These are phyloP conservation scores for Camillea tinctor DNA, from an alignment of 2,329 filamentous ascomycete species.

Conservation along the genomic window DNA sequence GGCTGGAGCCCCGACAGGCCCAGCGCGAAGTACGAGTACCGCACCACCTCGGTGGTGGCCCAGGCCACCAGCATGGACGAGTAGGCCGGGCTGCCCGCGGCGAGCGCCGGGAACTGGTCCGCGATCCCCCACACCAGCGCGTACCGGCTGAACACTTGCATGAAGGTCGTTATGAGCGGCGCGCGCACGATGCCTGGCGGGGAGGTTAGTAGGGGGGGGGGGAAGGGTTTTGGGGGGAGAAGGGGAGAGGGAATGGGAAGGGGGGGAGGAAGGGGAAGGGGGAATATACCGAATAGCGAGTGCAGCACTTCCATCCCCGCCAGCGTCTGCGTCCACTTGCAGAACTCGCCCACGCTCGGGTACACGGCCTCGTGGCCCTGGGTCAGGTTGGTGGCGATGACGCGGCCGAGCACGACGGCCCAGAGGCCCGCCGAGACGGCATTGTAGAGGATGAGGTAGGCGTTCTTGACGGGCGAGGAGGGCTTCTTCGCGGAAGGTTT, in stretches of 20 bases:
- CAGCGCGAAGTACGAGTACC: slow-evolving; percentile 88
- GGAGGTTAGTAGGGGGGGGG: not conserved
- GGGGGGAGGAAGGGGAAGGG: not conserved
- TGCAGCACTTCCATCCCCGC: slow-evolving; percentile 84
- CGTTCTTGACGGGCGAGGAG: slow-evolving; percentile 51
- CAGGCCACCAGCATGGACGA: slow-evolving; percentile 81
- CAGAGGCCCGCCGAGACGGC: slow-evolving; percentile 73
- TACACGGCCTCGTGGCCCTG: slow-evolving; percentile 61
- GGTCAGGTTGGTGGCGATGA: slow-evolving; percentile 52
- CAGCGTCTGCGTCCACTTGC: slow-evolving; percentile 78
- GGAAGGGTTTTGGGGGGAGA: not conserved
- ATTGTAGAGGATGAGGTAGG: slow-evolving; percentile 87
- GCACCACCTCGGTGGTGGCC: slow-evolving; percentile 87
- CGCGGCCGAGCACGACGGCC: slow-evolving; percentile 71
- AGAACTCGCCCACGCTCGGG: slow-evolving; percentile 62
- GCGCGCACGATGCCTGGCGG: slow-evolving; percentile 77
- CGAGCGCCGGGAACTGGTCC: slow-evolving; percentile 67
- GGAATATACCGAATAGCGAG: slow-evolving; percentile 64
- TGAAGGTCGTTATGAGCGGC: slow-evolving; percentile 77
- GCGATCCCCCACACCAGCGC: slow-evolving; percentile 87
- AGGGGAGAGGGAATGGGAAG: not conserved
- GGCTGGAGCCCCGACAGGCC: slow-evolving; percentile 63
- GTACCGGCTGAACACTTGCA: slow-evolving; percentile 87
- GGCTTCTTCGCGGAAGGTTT: slow-evolving; percentile 28
- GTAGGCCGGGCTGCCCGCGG: slow-evolving; percentile 54